Evolutionary conservation across 75 land plant genomes (phyloP).

Genomic region (Cupressus sempervirens): DNA sequence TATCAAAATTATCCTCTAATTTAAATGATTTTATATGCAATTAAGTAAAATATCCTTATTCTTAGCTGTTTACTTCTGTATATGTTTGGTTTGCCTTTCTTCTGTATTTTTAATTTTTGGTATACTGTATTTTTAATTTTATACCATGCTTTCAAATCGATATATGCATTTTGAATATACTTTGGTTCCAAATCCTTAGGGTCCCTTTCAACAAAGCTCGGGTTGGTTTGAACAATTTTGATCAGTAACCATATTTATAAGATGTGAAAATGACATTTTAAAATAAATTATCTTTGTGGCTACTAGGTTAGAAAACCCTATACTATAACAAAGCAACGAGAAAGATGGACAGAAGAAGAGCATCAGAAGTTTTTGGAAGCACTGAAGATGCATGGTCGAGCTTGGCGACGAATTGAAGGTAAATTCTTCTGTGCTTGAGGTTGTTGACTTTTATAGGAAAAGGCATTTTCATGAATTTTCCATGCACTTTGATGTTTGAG

Average conservation of each 20-base stretch:
- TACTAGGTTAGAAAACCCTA: constrained; percentile 64
- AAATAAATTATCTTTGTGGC: background rate
- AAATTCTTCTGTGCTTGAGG: background rate
- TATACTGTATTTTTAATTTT: background rate
- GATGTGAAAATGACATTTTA: background rate
- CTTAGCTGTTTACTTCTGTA: background rate
- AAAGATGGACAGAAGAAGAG: constrained; percentile 78
- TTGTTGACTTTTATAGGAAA: background rate
- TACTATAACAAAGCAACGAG: constrained; percentile 76
- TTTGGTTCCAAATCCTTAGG: background rate
- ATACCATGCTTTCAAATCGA: background rate
- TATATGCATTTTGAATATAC: background rate
- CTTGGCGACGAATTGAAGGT: constrained; percentile 59
- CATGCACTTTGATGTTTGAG: background rate
- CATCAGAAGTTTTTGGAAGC: constrained; percentile 76
- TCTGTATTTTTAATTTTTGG: background rate
- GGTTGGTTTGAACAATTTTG: background rate
- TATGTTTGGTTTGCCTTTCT: background rate
- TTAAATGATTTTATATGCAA: background rate
- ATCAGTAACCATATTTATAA: background rate
- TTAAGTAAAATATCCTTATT: background rate
- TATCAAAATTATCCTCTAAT: background rate
- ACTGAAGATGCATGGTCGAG: constrained; percentile 60
- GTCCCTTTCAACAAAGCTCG: background rate
- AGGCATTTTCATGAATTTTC: background rate